phyloP scores from a whole-genome alignment of 371 early-diverging fungal species.

The Batkoa obscura region DNA sequence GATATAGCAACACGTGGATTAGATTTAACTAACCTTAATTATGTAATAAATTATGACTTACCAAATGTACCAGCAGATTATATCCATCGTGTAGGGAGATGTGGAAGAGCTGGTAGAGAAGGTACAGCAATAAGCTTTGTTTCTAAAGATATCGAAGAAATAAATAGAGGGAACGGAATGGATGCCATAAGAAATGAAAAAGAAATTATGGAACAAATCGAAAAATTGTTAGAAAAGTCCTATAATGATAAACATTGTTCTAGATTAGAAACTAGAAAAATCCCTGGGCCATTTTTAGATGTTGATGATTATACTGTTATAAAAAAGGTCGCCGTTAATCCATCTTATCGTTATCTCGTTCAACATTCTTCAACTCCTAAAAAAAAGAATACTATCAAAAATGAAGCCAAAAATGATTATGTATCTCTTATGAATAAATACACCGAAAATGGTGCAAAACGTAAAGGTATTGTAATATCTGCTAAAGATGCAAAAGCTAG shows the following conservation, averaged over 20 bases:
- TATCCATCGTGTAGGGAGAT: slow-evolving; percentile 1
- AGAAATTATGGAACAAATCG: background rate
- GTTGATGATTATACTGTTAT: background rate
- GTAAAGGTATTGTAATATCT: background rate
- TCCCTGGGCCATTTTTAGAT: slow-evolving; percentile 6
- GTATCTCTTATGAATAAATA: background rate
- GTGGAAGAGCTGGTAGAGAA: background rate
- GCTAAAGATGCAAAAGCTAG: background rate
- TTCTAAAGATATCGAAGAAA: background rate
- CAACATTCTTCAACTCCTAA: background rate
- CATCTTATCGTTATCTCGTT: background rate
- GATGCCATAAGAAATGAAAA: background rate
- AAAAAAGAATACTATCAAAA: background rate
- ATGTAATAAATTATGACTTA: slow-evolving; percentile 4
- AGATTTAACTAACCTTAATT: background rate
- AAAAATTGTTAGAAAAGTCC: background rate
- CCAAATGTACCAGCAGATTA: background rate
- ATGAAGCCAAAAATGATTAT: background rate
- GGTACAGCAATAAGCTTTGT: background rate
- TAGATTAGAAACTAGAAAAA: slow-evolving; percentile 1
- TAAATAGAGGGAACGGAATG: background rate
- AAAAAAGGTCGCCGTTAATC: background rate
- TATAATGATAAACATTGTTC: background rate
- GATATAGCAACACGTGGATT: slow-evolving; percentile 4
- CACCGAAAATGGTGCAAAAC: background rate